Percentiles rank a stretch among this genome's conserved stretches.
These are phyloP conservation scores for Rehmannia glutinosa DNA, from an alignment of 257 asterid genomes.

Conservation along the genomic window DNA sequence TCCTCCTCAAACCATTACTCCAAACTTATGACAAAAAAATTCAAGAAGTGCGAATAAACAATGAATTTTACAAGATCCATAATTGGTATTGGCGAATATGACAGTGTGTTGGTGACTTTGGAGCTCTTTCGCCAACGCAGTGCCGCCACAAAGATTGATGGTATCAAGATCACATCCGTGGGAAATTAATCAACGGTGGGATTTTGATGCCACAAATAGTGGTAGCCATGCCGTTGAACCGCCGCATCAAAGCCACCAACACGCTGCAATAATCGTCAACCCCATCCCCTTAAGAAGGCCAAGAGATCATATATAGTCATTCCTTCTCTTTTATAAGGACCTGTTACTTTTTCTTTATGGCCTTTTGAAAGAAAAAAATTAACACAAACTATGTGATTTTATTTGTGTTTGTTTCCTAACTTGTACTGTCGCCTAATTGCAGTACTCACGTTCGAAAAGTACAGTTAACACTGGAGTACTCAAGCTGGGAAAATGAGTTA, in stretches of 20 bases:
- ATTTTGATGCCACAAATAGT: not conserved
- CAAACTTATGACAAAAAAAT: not conserved
- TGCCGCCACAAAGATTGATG: slow-evolving; percentile 9
- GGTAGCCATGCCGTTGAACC: not conserved
- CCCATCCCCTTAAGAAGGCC: not conserved
- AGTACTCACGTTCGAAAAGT: not conserved
- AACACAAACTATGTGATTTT: no score
- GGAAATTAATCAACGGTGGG: not conserved
- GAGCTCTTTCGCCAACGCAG: not conserved
- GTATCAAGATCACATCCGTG: not conserved
- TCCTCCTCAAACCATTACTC: no score
- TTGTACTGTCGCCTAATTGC: not conserved
- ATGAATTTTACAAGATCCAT: no score
- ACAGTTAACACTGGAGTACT: not conserved
- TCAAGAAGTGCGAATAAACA: not conserved
- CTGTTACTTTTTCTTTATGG: no score
- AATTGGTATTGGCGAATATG: not conserved
- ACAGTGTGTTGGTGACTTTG: slow-evolving; percentile 17
- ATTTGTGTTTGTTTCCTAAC: not conserved
- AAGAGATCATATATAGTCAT: not conserved
- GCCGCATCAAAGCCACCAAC: slow-evolving; percentile 3
- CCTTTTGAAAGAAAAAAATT: no score
- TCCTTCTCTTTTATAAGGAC: not conserved
- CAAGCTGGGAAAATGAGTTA: no score
- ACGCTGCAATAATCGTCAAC: not conserved